A percentile compares a stretch with the other conserved stretches of the same genome.
Conservation (phyloP, 441 rosid species). For the Breynia disticha region DNA sequence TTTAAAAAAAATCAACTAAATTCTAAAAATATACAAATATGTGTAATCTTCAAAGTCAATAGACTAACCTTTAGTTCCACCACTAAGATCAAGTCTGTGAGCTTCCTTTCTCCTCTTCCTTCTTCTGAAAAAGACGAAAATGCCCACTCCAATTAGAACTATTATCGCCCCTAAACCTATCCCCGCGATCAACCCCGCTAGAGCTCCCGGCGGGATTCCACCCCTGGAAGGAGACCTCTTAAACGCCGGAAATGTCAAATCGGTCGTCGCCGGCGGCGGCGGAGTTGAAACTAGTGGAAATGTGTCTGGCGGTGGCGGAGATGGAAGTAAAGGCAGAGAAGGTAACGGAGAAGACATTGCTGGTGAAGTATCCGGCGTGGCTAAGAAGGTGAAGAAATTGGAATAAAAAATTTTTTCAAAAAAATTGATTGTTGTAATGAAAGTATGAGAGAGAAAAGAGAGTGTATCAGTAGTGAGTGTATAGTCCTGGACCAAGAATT, state of each 20-base stretch:
- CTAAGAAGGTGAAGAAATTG: too few species aligned
- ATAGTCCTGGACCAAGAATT: too few species aligned
- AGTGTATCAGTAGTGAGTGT: too few species aligned
- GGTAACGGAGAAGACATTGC: too few species aligned
- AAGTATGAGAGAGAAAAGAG: too few species aligned
- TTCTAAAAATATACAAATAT: too few species aligned
- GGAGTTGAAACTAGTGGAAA: neutral
- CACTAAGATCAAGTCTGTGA: constrained; percentile 12
- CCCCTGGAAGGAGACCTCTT: neutral
- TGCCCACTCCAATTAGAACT: constrained; percentile 39
- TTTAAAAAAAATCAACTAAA: neutral
- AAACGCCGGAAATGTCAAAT: neutral
- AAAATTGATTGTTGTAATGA: too few species aligned
- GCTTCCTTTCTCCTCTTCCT: constrained; percentile 38
- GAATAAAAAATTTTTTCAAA: too few species aligned
- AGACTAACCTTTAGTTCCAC: constrained; percentile 24
- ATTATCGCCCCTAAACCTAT: constrained; percentile 40
- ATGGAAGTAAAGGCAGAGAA: too few species aligned
- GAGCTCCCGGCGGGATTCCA: constrained; percentile 16
- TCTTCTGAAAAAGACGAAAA: constrained; percentile 27
- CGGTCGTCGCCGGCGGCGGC: neutral
- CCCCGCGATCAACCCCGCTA: constrained; percentile 35
- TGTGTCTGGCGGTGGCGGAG: too few species aligned
- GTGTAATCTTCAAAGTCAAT: neutral
- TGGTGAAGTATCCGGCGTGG: too few species aligned